These are phyloP conservation scores for Atkinsonella texensis DNA, from an alignment of 2,329 filamentous ascomycete species.

Conservation along the genomic window DNA sequence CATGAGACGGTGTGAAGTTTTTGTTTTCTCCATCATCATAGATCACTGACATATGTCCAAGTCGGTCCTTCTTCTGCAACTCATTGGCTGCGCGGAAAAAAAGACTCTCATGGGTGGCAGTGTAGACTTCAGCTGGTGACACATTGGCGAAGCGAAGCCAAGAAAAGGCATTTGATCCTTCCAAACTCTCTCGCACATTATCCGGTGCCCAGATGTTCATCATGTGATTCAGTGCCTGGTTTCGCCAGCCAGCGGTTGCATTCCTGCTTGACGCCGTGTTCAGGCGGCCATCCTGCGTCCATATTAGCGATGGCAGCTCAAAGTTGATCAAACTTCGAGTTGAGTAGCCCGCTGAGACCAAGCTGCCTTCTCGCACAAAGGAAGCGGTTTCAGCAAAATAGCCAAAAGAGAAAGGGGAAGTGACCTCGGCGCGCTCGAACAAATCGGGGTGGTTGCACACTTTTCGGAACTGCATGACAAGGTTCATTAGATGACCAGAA, in stretches of 20 bases:
- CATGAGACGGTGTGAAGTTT: constrained; percentile 58
- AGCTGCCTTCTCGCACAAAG: constrained; percentile 78
- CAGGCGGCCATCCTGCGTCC: constrained; percentile 66
- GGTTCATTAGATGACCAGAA: constrained; percentile 92
- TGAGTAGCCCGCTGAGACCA: constrained; percentile 74
- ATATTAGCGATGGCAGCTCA: constrained; percentile 68
- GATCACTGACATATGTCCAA: constrained; percentile 53
- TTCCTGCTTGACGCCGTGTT: constrained; percentile 65
- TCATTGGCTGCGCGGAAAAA: constrained; percentile 63
- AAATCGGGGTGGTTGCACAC: constrained; percentile 98
- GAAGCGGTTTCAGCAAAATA: constrained; percentile 91
- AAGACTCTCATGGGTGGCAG: constrained; percentile 54
- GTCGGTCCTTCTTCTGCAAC: constrained; percentile 40
- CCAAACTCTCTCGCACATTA: constrained; percentile 54
- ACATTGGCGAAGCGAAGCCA: constrained; percentile 81
- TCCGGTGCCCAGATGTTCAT: constrained; percentile 87
- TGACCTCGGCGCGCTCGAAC: constrained; percentile 88
- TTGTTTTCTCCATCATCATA: constrained; percentile 56
- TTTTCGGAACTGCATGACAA: constrained; percentile 99
- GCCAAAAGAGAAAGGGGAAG: constrained; percentile 71
- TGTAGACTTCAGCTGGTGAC: constrained; percentile 60
- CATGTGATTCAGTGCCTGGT: constrained; percentile 63
- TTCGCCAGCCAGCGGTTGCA: constrained; percentile 62
- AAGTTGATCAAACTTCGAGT: constrained; percentile 80
- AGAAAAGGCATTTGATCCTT: constrained; percentile 59